Evolutionary conservation across 495 filamentous ascomycete genomes (phyloP), one percentile per base, ranked within the genome.

Genomic region (Pseudoneurospora amorphoporcata): DNA sequence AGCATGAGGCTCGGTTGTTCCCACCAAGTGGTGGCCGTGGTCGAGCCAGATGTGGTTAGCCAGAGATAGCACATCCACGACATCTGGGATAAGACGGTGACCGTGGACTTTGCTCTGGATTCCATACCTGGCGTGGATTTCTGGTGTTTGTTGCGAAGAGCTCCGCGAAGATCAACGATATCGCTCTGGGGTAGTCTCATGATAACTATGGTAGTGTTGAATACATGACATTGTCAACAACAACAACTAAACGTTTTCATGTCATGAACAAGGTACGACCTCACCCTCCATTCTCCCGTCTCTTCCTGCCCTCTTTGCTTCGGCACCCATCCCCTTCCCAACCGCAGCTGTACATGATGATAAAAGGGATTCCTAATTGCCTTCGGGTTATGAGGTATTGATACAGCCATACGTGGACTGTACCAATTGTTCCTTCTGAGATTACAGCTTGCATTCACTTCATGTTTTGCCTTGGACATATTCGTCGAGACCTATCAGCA

Each of bases 381-480:
- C 53, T 65, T 65, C 29, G 53, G 53, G 53, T 65, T 12, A 65
- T 65, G 53, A 65, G 53, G 53, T 65, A 65, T 65, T 65, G 53
- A 61, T 65, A 65, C 53, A 35, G 53, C 53, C 53, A 65, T 65
- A 65, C 53, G 53, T 65, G 53, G 53, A 65, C 14, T 65, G 53
- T 42, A 72, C 65, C 71, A 72, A 72, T 42, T 69, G 61, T 69
- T 70, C 68, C 43, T 42, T 69, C 71, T 72, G 71, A 70, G 61
- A 69, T 42, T 71, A 17, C 39, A 29, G 68, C 37, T 41, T 29
- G 39, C 37, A 39, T 23, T 69, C 19, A 37, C 69, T 47, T 72
- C 38, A 19, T 68, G 53, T 32, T 23, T 14, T 42, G 5, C 37
- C 32, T 16, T 8, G 2, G 17, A 65, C 29, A 7, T 4, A 53